These are phyloP conservation scores for Xanthoconium stramineum DNA, from an alignment of 768 basidiomycete species.

Conservation along the genomic window DNA sequence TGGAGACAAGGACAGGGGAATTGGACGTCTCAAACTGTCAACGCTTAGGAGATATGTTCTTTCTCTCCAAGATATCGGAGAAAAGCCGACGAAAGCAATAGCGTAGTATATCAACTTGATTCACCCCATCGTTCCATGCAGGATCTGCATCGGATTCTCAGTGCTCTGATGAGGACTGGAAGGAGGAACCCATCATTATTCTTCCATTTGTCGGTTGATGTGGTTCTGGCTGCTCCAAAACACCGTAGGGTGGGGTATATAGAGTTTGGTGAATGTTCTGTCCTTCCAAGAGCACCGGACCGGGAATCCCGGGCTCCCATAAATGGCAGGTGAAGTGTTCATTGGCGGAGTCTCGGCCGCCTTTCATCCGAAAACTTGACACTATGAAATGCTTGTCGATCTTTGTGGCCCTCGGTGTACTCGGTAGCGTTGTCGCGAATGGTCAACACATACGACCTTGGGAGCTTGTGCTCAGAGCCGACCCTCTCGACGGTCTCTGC, in stretches of 20 bases:
- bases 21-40: too few species aligned
- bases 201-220: constrained; percentile 50
- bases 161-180: constrained; percentile 4
- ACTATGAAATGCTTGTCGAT: constrained; percentile 16
- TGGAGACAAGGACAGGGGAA: too few species aligned
- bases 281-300: neutral
- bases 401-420: neutral
- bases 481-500: constrained; percentile 19
- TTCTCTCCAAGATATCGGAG: too few species aligned
- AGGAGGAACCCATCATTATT: constrained; percentile 40
- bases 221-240: constrained; percentile 61
- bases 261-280: constrained; percentile 38
- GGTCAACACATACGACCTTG: constrained; percentile 78
- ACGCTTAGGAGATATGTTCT: too few species aligned
- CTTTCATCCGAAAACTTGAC: neutral
- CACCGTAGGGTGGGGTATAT: constrained; percentile 53
- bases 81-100: too few species aligned
- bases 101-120: constrained; percentile 10
- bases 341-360: neutral
- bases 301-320: constrained; percentile 1
- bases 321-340: constrained; percentile 29
- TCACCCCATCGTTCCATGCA: constrained; percentile 80
- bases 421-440: constrained; percentile 3
- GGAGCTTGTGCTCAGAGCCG: constrained; percentile 30
- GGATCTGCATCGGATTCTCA: constrained; percentile 47